Evolutionary conservation across 306 rosid genomes (phyloP).

Genomic region (Dalbergia cochinchinensis): DNA sequence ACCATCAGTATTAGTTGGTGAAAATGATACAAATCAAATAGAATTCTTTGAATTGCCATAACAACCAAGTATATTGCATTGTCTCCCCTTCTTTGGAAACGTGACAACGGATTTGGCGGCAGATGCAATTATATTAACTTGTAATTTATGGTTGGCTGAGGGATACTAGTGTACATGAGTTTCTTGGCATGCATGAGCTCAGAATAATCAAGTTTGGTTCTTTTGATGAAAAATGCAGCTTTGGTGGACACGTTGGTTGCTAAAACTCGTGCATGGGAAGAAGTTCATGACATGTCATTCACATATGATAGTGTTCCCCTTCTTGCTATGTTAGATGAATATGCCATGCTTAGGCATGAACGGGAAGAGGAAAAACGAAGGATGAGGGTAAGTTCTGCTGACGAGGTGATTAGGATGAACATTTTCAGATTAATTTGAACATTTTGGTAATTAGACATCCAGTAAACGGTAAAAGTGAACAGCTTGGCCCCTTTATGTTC

Average conservation of each 20-base stretch:
- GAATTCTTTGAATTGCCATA: constrained; percentile 5
- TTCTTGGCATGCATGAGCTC: constrained; percentile 31
- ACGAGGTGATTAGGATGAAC: background rate
- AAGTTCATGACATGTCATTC: constrained; percentile 71
- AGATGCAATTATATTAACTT: background rate
- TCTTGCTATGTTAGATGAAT: constrained; percentile 95
- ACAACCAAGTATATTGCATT: constrained; percentile 14
- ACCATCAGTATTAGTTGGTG: constrained; percentile 9
- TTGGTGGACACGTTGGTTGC: constrained; percentile 86
- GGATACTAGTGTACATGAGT: constrained; percentile 11
- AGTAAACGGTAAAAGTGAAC: background rate
- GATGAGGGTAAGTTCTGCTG: constrained; percentile 64
- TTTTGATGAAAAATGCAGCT: constrained; percentile 56
- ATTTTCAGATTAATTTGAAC: background rate
- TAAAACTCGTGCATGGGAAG: constrained; percentile 95
- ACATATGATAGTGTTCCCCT: constrained; percentile 92
- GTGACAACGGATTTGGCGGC: constrained; percentile 14
- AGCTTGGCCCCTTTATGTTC: constrained; percentile 1
- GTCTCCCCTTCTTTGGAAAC: background rate
- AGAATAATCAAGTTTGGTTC: constrained; percentile 19
- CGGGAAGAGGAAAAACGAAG: constrained; percentile 92
- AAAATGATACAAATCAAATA: constrained; percentile 19
- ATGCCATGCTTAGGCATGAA: constrained; percentile 93
- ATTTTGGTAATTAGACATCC: background rate
- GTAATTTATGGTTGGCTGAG: constrained; percentile 19